A percentile compares a stretch with the other conserved stretches of the same genome.
Conservation (phyloP, 208 protist genomes). For the Lotmaria passim region DNA sequence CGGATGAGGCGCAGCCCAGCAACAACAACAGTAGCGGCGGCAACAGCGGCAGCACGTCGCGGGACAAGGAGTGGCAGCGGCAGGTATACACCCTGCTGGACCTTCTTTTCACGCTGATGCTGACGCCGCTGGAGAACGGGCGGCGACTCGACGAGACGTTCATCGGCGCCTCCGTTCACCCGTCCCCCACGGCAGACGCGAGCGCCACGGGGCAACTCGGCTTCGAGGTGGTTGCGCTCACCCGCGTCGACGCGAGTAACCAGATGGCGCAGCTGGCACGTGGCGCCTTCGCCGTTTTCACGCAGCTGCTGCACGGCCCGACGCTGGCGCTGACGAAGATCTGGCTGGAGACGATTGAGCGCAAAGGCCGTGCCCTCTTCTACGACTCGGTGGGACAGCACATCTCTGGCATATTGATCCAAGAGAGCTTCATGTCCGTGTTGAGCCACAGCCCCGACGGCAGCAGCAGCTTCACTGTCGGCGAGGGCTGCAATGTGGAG, state of each 20-base stretch:
- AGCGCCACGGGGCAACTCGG: constrained; percentile 27
- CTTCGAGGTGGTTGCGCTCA: constrained; percentile 69
- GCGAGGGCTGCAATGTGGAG: constrained; percentile 66
- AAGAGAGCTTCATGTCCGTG: constrained; percentile 75
- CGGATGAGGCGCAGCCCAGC: constrained; percentile 14
- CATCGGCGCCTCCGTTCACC: constrained; percentile 42
- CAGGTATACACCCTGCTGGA: constrained; percentile 77
- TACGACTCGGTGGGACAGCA: constrained; percentile 70
- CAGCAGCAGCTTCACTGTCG: constrained; percentile 61
- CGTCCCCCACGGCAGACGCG: constrained; percentile 11
- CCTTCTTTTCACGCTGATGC: constrained; percentile 67
- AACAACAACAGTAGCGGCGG: too few species aligned
- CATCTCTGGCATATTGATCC: constrained; percentile 74
- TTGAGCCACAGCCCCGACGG: constrained; percentile 73
- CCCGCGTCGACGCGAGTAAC: constrained; percentile 46
- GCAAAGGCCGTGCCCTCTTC: constrained; percentile 68
- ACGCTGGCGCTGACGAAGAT: constrained; percentile 67
- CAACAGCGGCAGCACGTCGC: constrained; percentile 3
- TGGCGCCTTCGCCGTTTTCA: constrained; percentile 77
- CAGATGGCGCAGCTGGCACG: constrained; percentile 75
- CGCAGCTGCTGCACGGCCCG: constrained; percentile 63
- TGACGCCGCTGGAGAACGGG: constrained; percentile 47
- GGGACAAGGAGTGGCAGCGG: constrained; percentile 46
- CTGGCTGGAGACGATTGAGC: constrained; percentile 87
- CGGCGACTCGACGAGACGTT: constrained; percentile 74